Conservation (phyloP, 1,284 basidiomycete genomes). For the Ceratobasidium theobromae region DNA sequence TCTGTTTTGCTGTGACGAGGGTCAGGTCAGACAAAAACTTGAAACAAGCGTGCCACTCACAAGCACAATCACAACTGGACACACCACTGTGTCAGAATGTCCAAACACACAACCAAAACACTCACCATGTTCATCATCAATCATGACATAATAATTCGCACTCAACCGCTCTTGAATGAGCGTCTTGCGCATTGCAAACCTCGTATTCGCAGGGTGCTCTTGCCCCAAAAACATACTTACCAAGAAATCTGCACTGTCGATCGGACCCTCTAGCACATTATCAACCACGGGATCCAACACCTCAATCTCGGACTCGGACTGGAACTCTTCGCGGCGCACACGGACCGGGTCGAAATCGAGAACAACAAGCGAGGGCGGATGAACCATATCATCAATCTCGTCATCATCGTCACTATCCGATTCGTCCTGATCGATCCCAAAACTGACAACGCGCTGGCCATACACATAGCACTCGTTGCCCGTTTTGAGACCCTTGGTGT, state of each 20-base stretch:
- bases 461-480: conserved; percentile 24
- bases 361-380: background rate
- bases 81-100: background rate
- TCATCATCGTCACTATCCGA: background rate
- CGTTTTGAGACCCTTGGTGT: background rate
- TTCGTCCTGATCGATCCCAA: background rate
- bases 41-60: background rate
- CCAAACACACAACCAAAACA: background rate
- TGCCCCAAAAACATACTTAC: background rate
- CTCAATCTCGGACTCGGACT: background rate
- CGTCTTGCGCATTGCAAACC: background rate
- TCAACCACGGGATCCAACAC: background rate
- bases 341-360: conserved; percentile 13
- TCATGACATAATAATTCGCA: background rate
- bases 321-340: background rate
- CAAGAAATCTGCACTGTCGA: background rate
- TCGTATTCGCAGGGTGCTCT: background rate
- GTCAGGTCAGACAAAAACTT: conserved; percentile 1
- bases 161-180: background rate
- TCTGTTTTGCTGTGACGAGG: background rate
- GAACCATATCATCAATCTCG: background rate
- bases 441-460: conserved; percentile 18
- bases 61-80: conserved; percentile 2
- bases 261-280: background rate
- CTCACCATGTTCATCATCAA: conserved; percentile 22